A percentile compares a stretch with the other conserved stretches of the same genome.
phyloP scores from a whole-genome alignment of 192 early-diverging fungal species.

The Phlyctochytrium bullatum region DNA sequence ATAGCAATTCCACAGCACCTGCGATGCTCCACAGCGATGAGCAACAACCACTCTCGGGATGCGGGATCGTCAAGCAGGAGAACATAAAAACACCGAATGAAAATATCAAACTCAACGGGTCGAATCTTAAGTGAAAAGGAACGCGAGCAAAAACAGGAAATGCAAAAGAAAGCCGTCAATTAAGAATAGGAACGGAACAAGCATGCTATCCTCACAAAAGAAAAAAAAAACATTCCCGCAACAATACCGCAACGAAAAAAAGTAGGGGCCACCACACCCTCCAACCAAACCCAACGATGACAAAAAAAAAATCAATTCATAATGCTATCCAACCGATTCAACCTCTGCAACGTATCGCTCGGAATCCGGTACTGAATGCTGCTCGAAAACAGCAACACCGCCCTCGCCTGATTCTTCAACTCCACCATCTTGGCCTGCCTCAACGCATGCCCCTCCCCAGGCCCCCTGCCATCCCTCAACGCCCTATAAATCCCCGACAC shows the following conservation, averaged over 20 bases:
- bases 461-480: conserved; percentile 30
- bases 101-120: too few relatives aligned
- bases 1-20: too few relatives aligned
- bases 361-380: conserved; percentile 85
- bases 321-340: conserved; percentile 72
- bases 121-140: too few relatives aligned
- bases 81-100: too few relatives aligned
- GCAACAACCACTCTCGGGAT: too few relatives aligned
- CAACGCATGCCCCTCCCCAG: conserved; percentile 5
- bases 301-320: conserved; percentile 43
- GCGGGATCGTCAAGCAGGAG: too few relatives aligned
- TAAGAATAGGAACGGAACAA: not conserved
- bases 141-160: too few relatives aligned
- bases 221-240: conserved; percentile 4
- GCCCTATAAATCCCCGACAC: conserved; percentile 59
- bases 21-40: too few relatives aligned
- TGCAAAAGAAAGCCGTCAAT: not conserved
- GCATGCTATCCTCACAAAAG: conserved; percentile 5
- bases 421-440: conserved; percentile 45
- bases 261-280: not conserved
- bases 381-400: conserved; percentile 78
- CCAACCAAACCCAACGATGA: too few relatives aligned
- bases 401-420: conserved; percentile 60
- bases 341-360: conserved; percentile 67
- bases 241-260: conserved; percentile 11